Conservation (phyloP, 2,329 filamentous ascomycete species). For the Coniella lustricola region DNA sequence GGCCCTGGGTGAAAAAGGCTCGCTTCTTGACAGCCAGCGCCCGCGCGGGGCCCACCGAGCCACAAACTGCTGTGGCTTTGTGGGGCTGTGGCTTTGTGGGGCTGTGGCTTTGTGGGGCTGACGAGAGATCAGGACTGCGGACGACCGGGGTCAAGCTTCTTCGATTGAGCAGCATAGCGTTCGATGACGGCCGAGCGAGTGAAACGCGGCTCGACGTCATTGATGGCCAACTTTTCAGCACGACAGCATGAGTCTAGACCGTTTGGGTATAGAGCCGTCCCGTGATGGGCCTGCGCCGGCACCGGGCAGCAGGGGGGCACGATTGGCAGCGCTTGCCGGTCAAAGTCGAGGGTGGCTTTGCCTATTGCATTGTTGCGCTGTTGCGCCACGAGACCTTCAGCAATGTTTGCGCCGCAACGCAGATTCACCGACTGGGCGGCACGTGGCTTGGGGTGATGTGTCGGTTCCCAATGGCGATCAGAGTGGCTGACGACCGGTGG, state of each 20-base stretch:
- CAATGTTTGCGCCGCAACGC: neutral
- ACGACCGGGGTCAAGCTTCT: neutral
- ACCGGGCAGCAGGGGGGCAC: neutral
- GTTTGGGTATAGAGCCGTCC: neutral
- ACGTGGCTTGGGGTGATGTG: neutral
- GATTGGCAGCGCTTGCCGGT: neutral
- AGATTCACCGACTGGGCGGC: neutral
- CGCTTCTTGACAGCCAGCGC: conserved; percentile 3
- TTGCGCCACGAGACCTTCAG: neutral
- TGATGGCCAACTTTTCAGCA: conserved; percentile 4
- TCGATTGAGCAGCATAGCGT: conserved; percentile 12
- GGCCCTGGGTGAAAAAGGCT: neutral
- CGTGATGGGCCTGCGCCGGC: conserved; percentile 5
- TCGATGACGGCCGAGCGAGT: conserved; percentile 9
- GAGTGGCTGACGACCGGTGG: neutral
- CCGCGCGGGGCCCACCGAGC: neutral
- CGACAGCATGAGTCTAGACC: neutral
- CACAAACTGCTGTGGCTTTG: conserved; percentile 1
- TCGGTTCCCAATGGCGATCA: neutral
- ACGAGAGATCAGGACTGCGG: too few species aligned
- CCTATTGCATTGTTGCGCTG: neutral
- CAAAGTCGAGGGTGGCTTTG: too few species aligned
- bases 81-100: neutral
- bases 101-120: neutral
- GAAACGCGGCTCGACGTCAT: conserved; percentile 16